phyloP scores from a whole-genome alignment of 2,329 filamentous ascomycete genomes.

The Aspergillus awamori region DNA sequence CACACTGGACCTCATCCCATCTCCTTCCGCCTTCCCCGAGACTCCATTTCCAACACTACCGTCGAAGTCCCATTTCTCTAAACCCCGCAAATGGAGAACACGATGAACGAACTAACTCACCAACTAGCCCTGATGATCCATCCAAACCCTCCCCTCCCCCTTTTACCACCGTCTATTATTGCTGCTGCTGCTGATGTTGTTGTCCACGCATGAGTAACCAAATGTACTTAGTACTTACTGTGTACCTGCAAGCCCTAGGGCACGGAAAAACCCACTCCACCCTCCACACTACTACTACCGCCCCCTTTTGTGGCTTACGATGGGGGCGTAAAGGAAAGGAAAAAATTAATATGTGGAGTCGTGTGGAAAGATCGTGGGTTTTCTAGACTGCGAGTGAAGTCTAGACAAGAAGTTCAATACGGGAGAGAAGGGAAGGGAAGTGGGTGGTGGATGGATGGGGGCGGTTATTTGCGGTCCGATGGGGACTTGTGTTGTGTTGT shows the following conservation, averaged over 20 bases:
- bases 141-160: too few species aligned
- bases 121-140: too few species aligned
- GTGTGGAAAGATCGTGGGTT: neutral
- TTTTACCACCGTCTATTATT: too few species aligned
- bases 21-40: too few species aligned
- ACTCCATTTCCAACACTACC: neutral
- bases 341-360: neutral
- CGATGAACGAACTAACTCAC: neutral
- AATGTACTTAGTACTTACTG: too few species aligned
- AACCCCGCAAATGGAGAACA: neutral
- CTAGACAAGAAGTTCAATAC: too few species aligned
- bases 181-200: too few species aligned
- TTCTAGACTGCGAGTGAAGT: neutral
- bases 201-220: too few species aligned
- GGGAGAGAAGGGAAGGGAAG: neutral
- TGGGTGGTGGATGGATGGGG: neutral
- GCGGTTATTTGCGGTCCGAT: neutral
- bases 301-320: neutral
- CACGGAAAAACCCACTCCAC: too few species aligned
- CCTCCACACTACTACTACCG: neutral
- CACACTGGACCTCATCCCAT: neutral
- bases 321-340: neutral
- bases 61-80: neutral
- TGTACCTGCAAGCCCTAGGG: too few species aligned
- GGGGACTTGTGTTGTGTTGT: too few species aligned